A percentile compares a stretch with the other conserved stretches of the same genome.
These are phyloP conservation scores for Pezizomycotina sp. DNA, from an alignment of 2,329 filamentous ascomycete species.

Conservation along the genomic window DNA sequence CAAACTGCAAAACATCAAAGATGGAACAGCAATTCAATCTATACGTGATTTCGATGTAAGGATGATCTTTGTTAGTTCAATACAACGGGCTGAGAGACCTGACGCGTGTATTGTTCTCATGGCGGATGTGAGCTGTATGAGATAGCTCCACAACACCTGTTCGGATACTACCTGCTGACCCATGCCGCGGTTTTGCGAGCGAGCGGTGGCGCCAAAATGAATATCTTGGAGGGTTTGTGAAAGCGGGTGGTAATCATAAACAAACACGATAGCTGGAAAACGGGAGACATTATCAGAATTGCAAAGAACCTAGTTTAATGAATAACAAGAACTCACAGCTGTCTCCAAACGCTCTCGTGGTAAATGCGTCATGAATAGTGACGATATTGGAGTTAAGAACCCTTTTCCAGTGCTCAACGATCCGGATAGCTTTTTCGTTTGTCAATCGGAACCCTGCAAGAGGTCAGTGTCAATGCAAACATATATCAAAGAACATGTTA, in stretches of 20 bases:
- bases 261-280: constrained; percentile 54
- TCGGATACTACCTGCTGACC: constrained; percentile 44
- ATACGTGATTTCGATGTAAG: constrained; percentile 81
- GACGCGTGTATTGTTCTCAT: constrained; percentile 69
- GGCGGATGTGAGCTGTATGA: constrained; percentile 78
- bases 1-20: constrained; percentile 74
- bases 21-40: constrained; percentile 77
- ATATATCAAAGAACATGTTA: background rate
- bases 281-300: constrained; percentile 1
- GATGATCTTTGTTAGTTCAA: constrained; percentile 77
- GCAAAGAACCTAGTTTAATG: background rate
- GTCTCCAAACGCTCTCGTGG: constrained; percentile 79
- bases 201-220: constrained; percentile 40
- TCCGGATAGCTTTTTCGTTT: constrained; percentile 73
- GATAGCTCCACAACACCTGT: constrained; percentile 72
- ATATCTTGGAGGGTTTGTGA: constrained; percentile 79
- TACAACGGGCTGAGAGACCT: constrained; percentile 67
- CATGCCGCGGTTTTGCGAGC: constrained; percentile 26
- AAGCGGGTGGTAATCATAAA: constrained; percentile 81
- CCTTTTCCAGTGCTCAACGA: constrained; percentile 77
- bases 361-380: constrained; percentile 80
- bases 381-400: constrained; percentile 70
- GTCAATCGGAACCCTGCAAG: constrained; percentile 59
- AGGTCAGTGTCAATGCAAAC: constrained; percentile 6
- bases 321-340: constrained; percentile 38